Percentiles rank a stretch among this genome's conserved stretches.
Conservation (phyloP, 2,329 filamentous ascomycete genomes). For the Metarhizium anisopliae region DNA sequence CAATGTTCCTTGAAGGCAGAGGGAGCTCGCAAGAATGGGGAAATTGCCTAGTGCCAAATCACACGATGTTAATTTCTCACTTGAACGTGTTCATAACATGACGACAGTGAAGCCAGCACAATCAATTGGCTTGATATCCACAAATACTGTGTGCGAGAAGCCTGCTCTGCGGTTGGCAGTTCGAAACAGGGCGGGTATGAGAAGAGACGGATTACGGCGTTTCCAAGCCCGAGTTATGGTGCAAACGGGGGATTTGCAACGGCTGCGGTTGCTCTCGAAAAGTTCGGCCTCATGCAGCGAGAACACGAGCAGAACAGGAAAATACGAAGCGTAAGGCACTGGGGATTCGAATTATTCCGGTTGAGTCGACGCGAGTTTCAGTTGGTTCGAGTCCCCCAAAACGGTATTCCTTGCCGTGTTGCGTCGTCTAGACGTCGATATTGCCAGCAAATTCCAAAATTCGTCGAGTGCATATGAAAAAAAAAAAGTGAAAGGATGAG, state of each 20-base stretch:
- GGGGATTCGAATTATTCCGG: neutral
- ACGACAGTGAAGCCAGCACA: constrained; percentile 3
- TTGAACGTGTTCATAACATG: constrained; percentile 6
- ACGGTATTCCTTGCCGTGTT: neutral
- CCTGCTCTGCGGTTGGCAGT: neutral
- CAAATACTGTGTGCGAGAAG: neutral
- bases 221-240: neutral
- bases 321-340: neutral
- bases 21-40: neutral
- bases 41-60: neutral
- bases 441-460: neutral
- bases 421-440: constrained; percentile 2
- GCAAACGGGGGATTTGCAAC: too few species aligned
- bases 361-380: neutral
- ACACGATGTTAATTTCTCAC: neutral
- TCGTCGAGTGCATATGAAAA: neutral
- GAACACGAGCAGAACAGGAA: neutral
- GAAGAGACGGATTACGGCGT: neutral
- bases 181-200: neutral
- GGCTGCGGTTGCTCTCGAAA: neutral
- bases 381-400: neutral
- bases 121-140: neutral
- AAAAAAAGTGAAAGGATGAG: neutral
- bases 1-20: neutral
- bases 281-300: neutral